Evolutionary conservation across 768 basidiomycete species (phyloP).

Genomic region (Tricholoma hemisulphureum): DNA sequence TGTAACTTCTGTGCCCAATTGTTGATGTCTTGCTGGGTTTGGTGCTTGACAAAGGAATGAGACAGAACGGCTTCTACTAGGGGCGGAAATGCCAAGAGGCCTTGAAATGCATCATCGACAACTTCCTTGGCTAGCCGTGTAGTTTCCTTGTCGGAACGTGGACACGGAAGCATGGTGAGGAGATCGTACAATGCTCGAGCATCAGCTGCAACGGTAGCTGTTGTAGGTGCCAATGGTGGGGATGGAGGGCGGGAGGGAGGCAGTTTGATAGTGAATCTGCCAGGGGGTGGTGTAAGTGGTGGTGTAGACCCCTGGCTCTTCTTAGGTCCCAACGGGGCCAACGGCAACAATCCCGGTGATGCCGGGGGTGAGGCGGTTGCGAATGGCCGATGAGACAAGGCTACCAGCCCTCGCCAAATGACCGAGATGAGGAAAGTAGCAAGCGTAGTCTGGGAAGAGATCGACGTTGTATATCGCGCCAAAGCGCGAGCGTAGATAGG

Average conservation of each 20-base stretch:
- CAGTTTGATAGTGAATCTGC: constrained; percentile 64
- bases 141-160: constrained; percentile 44
- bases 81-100: constrained; percentile 53
- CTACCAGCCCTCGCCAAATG: constrained; percentile 73
- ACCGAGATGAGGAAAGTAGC: constrained; percentile 72
- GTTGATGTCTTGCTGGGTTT: constrained; percentile 18
- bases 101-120: constrained; percentile 75
- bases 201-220: constrained; percentile 53
- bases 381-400: constrained; percentile 61
- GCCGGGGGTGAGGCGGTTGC: constrained; percentile 37
- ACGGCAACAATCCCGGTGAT: constrained; percentile 34
- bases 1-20: constrained; percentile 46
- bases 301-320: constrained; percentile 47
- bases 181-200: constrained; percentile 62
- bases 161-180: constrained; percentile 59
- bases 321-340: constrained; percentile 34
- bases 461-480: constrained; percentile 51
- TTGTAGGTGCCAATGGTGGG: constrained; percentile 39
- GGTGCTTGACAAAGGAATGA: constrained; percentile 21
- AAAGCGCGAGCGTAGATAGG: constrained; percentile 63
- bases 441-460: constrained; percentile 56
- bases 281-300: constrained; percentile 54
- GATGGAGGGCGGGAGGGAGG: constrained; percentile 69
- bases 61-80: constrained; percentile 51
- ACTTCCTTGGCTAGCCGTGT: constrained; percentile 71